These are phyloP conservation scores for Spatholobus suberectus DNA, from an alignment of 306 rosid genomes.

Conservation along the genomic window DNA sequence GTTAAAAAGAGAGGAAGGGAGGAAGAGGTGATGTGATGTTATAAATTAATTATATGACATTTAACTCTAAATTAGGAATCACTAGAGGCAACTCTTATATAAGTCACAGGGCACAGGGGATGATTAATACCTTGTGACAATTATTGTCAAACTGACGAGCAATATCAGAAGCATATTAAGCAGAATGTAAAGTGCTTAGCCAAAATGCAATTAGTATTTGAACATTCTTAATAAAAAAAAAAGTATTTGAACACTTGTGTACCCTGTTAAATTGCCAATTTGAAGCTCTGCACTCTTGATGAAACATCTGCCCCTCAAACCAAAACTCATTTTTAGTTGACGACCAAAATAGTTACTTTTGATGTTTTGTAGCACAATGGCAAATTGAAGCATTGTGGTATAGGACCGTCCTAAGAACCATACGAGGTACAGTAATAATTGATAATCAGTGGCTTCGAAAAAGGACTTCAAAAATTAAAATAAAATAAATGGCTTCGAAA, in stretches of 20 bases:
- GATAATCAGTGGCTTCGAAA: no score
- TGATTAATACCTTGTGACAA: background rate
- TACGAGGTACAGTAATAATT: background rate
- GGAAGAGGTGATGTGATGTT: background rate
- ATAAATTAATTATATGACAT: background rate
- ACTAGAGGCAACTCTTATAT: background rate
- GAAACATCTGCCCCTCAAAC: background rate
- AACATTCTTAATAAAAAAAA: no score
- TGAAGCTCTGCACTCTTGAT: background rate
- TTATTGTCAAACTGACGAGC: background rate
- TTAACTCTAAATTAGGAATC: no score
- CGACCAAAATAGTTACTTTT: slow-evolving; percentile 24
- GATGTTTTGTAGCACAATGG: background rate
- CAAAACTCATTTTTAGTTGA: background rate
- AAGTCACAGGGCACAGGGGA: background rate
- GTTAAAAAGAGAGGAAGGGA: background rate
- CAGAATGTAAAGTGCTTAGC: background rate
- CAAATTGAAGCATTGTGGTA: background rate
- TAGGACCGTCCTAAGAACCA: background rate
- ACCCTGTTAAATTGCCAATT: no score
- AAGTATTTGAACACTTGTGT: no score
- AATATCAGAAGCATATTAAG: background rate
- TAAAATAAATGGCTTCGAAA: slow-evolving; percentile 7
- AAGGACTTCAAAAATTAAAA: no score
- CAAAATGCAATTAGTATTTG: background rate